A percentile compares a stretch with the other conserved stretches of the same genome.
Evolutionary conservation across 1,284 basidiomycete genomes (phyloP).

Genomic region (Gomphus bonarii): DNA sequence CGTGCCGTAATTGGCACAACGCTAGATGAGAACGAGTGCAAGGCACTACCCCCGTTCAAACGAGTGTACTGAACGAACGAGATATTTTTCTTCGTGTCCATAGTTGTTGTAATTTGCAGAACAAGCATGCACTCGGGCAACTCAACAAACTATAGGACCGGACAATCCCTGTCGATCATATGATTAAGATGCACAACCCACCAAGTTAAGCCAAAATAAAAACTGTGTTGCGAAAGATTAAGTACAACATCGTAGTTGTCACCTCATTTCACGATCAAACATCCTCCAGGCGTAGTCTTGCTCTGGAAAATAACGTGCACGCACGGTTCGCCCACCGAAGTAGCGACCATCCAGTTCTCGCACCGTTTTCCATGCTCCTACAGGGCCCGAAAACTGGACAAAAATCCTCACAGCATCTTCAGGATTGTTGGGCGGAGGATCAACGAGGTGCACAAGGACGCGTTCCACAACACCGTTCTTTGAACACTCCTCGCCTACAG

Average conservation of each 20-base stretch:
- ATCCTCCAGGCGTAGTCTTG: constrained; percentile 38
- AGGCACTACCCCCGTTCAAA: constrained; percentile 79
- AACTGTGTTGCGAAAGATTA: not conserved
- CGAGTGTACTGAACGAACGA: constrained; percentile 57
- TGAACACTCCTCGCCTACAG: constrained; percentile 72
- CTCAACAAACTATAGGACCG: not conserved
- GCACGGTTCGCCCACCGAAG: constrained; percentile 79
- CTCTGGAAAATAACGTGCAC: constrained; percentile 79
- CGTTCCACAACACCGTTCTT: constrained; percentile 87
- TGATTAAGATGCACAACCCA: not conserved
- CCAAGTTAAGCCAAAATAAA: not conserved
- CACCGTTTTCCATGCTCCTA: constrained; percentile 89
- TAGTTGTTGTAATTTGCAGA: not conserved
- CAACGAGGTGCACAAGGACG: constrained; percentile 72
- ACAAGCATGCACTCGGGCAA: not conserved
- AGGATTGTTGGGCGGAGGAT: constrained; percentile 47
- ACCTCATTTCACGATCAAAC: constrained; percentile 28
- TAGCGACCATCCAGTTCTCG: constrained; percentile 84
- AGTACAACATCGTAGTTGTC: not conserved
- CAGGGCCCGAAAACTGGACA: constrained; percentile 79
- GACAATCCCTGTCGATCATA: no score
- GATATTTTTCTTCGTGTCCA: not conserved
- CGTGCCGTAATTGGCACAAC: constrained; percentile 79
- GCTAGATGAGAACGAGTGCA: constrained; percentile 95
- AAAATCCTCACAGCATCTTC: constrained; percentile 76